These are phyloP conservation scores for Rickenella mellea DNA, from an alignment of 768 basidiomycete species.

Conservation along the genomic window DNA sequence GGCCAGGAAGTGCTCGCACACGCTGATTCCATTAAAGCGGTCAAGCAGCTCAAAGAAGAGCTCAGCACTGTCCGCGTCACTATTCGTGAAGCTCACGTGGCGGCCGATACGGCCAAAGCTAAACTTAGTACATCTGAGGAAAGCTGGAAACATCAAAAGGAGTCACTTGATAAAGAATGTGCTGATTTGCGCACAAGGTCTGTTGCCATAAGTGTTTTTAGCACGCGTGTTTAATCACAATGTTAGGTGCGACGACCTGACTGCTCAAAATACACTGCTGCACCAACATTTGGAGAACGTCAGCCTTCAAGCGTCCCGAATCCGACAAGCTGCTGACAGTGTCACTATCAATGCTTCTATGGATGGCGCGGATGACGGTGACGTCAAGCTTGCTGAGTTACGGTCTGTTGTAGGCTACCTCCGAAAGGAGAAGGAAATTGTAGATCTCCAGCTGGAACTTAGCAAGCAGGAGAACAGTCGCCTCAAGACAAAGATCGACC, in stretches of 20 bases:
- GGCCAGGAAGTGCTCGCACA: conserved; percentile 76
- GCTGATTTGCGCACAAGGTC: conserved; percentile 64
- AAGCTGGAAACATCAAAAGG: conserved; percentile 77
- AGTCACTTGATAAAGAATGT: conserved; percentile 69
- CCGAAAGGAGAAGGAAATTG: conserved; percentile 86
- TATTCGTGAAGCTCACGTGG: conserved; percentile 48
- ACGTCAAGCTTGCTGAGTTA: conserved; percentile 61
- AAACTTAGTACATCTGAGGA: conserved; percentile 62
- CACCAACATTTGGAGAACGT: conserved; percentile 82
- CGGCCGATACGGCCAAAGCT: conserved; percentile 65
- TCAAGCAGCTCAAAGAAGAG: conserved; percentile 56
- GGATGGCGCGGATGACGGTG: conserved; percentile 42
- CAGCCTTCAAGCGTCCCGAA: conserved; percentile 73
- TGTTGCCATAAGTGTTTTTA: conserved; percentile 9
- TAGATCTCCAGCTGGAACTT: conserved; percentile 79
- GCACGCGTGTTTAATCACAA: neutral
- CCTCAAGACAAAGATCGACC: conserved; percentile 67
- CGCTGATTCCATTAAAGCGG: conserved; percentile 72
- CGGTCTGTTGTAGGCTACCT: conserved; percentile 75
- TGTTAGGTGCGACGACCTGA: conserved; percentile 60
- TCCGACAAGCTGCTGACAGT: conserved; percentile 58
- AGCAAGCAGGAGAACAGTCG: conserved; percentile 69
- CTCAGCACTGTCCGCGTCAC: conserved; percentile 40
- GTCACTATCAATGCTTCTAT: conserved; percentile 24
- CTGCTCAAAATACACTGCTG: conserved; percentile 64